Evolutionary conservation across 2,329 filamentous ascomycete species (phyloP), one percentile per base, ranked within the genome.

Genomic region (Nannizziopsis barbatae): DNA sequence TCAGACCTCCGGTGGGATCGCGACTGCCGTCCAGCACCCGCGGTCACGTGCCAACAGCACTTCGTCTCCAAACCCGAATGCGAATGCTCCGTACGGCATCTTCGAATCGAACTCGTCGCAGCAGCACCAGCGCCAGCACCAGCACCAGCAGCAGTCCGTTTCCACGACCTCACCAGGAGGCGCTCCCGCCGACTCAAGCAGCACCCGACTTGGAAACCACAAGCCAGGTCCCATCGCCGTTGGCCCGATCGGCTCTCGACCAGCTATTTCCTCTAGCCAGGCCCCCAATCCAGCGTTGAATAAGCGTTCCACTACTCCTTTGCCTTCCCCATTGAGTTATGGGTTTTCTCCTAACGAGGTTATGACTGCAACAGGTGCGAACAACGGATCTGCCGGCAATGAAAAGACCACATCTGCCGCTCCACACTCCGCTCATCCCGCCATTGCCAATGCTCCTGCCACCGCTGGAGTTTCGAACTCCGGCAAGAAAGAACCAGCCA

Each of bases 161-260:
- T 93, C 83, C 56, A 86, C 81, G 56, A 94, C 90, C 0, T 95
- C 90, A 18, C 87, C 88, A 8, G 82, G 83, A 49, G 84, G 79
- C 12, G 38, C 39, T 18, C 35, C 30, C 36, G 62, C 65, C n/a
- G 66, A 69, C 44, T 93, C 88, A 5, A 85, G 88, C 37, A 85
- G 87, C 47, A 80, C 81, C 38, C 70, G 75, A 49, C 76, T 80
- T 53, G 75, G 80, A 45, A 75, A 80, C 33, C 69, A 73, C 27
- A 75, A 70, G 51, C 55, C 65, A 66, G 52, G 71, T 69, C 64
- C 77, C 48, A 74, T 75, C 50, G 75, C 84, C 3, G 88, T 96
- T 46, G 90, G 88, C 17, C 90, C 92, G 14, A 96, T 96, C 58
- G 92, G 92, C 55, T 95, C 90, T 50, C 83, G 92, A 39, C 90